Base-by-base conservation (phyloP, 805 yeast species). In the Hanseniaspora opuntiae region DNA sequence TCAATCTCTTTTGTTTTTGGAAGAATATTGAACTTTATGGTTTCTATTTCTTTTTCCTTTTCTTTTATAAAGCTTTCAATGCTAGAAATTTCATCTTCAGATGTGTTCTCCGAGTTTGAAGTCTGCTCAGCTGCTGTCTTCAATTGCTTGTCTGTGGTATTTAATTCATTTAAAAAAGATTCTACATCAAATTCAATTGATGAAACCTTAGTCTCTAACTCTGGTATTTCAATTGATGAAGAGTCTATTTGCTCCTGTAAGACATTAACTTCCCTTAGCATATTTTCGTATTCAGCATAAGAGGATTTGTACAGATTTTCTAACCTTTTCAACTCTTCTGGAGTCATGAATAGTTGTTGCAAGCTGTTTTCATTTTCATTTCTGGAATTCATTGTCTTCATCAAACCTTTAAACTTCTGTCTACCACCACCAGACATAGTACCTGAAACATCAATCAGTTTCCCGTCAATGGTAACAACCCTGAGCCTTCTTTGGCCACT, bases 371-470 rank as follows among this genome's bases (percentile, higher is more conserved):
- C 40, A 30, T 69, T 60, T 4, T 69, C 68, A 19, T 76, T 71
- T 0, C 62, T 56, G 0, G 65, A 58, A 16, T 48, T 48, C 48
- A 35, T 19, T 47, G 52, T 53, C 32, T 54, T 59, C 95, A 93
- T 87, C 2, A 84, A 82, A 6, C 97, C 98, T 49, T 75, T 75
- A 17, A 76, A 74, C 9, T 74, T 76, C 39, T 75, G 71, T 53
- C 74, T 76, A 52, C 97, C 98, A 68, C 99, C 99, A 61, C 99
- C 99, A 46, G 95, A 80, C 82, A 94, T 81, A 1, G 97, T 86
- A 66, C 99, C 99, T 2, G 95, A 84, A 16, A 82, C 79, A 61
- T 89, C 97, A 54, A 93, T 90, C 22, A 93, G 71, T 60, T 87
- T 84, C 24, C 99, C 99, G 65, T 86, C 95, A 9, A 88, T 65